These are phyloP conservation scores for Sarcodon sp. DNA, from an alignment of 768 basidiomycete species.

Conservation along the genomic window DNA sequence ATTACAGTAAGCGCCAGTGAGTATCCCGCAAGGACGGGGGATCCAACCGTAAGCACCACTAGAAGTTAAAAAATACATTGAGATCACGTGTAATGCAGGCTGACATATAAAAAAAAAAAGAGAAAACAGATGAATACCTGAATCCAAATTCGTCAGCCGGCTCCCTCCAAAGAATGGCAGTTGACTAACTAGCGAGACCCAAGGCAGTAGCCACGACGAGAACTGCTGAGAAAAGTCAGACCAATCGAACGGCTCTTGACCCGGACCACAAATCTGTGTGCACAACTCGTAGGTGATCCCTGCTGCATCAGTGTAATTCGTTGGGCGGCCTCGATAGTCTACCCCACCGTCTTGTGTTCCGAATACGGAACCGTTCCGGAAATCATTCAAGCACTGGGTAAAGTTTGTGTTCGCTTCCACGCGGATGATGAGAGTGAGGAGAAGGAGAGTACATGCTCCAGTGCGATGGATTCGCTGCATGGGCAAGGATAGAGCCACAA, in stretches of 20 bases:
- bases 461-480: too few species aligned
- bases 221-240: conserved; percentile 18
- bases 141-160: conserved; percentile 27
- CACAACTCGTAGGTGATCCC: not conserved
- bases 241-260: not conserved
- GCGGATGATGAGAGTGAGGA: not conserved
- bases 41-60: conserved; percentile 29
- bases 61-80: not conserved
- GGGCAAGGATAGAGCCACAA: too few species aligned
- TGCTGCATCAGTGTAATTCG: not conserved
- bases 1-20: conserved; percentile 29
- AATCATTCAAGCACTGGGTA: not conserved
- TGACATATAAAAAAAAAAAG: not conserved
- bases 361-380: not conserved
- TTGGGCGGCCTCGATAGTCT: not conserved
- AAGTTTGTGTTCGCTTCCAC: not conserved
- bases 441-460: not conserved
- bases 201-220: conserved; percentile 33
- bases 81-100: not conserved
- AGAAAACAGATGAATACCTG: conserved; percentile 2
- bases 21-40: conserved; percentile 30
- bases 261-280: not conserved
- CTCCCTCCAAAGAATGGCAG: conserved; percentile 32
- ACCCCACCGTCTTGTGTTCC: not conserved
- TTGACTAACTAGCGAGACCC: conserved; percentile 33